Evolutionary conservation across 805 yeast genomes (phyloP).

Genomic region (Crinitomyces ghanaensis): DNA sequence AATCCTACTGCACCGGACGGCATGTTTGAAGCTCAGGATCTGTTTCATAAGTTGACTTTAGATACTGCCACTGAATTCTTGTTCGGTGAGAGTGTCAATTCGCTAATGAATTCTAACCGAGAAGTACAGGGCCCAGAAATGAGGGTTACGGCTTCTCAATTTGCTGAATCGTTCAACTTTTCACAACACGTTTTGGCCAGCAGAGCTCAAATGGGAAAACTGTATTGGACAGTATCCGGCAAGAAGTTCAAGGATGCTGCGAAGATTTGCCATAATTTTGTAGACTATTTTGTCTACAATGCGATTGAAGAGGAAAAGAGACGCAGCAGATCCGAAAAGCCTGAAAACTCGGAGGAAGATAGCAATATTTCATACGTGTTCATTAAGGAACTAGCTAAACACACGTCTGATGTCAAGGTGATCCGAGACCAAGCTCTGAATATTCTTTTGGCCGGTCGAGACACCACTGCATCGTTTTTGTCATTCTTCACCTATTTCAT

Average conservation of each 20-base stretch:
- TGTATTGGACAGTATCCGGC: slow-evolving; percentile 14
- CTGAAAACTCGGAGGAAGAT: slow-evolving; percentile 21
- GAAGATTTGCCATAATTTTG: slow-evolving; percentile 24
- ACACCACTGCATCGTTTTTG: slow-evolving; percentile 42
- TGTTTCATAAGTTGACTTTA: slow-evolving; percentile 23
- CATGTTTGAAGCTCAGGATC: slow-evolving; percentile 20
- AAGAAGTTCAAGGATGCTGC: slow-evolving; percentile 25
- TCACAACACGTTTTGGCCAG: slow-evolving; percentile 13
- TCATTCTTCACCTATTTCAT: slow-evolving; percentile 37
- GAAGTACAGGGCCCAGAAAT: slow-evolving; percentile 8
- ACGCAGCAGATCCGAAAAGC: slow-evolving; percentile 5
- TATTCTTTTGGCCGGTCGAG: slow-evolving; percentile 43
- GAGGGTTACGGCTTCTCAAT: slow-evolving; percentile 9
- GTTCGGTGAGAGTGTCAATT: slow-evolving; percentile 23
- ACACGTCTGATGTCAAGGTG: slow-evolving; percentile 35
- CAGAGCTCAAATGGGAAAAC: slow-evolving; percentile 15
- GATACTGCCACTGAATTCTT: slow-evolving; percentile 28
- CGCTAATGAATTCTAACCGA: slow-evolving; percentile 13
- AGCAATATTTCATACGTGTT: slow-evolving; percentile 29
- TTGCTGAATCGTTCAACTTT: slow-evolving; percentile 14
- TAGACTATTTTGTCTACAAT: slow-evolving; percentile 30
- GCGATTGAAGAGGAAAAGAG: slow-evolving; percentile 23
- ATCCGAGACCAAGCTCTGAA: slow-evolving; percentile 42
- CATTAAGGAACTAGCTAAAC: slow-evolving; percentile 37
- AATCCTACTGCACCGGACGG: slow-evolving; percentile 7